These are phyloP conservation scores for Bryum argenteum DNA, from an alignment of 225 moss, liverwort and hornwort species.

Conservation along the genomic window DNA sequence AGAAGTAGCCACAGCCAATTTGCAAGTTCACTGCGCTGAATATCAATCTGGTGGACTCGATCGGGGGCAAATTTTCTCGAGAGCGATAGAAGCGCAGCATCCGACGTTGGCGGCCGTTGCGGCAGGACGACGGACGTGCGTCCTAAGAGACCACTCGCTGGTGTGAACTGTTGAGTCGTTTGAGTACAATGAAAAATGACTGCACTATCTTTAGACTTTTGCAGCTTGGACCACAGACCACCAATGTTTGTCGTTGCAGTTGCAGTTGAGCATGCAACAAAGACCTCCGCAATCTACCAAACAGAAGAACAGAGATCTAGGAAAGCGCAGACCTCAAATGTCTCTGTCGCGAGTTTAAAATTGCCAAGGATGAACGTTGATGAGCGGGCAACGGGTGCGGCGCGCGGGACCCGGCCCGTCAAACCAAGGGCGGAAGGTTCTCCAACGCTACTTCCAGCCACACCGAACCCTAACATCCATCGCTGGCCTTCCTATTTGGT, in stretches of 20 bases:
- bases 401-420: constrained; percentile 37
- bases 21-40: too few relatives aligned
- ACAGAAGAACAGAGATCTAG: neutral
- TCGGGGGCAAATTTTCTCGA: too few relatives aligned
- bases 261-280: constrained; percentile 24
- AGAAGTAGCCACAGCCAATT: too few relatives aligned
- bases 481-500: constrained; percentile 23
- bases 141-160: neutral
- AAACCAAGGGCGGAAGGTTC: constrained; percentile 31
- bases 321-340: neutral
- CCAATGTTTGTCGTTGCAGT: constrained; percentile 31
- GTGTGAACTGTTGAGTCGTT: constrained; percentile 17
- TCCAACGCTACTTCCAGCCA: constrained; percentile 43
- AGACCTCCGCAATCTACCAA: constrained; percentile 22
- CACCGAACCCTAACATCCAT: constrained; percentile 47
- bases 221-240: constrained; percentile 19
- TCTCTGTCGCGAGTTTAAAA: neutral
- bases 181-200: neutral
- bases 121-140: too few relatives aligned
- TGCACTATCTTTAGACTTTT: constrained; percentile 10
- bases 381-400: constrained; percentile 35
- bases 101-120: constrained; percentile 33
- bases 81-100: constrained; percentile 1
- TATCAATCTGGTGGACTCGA: too few relatives aligned
- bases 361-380: constrained; percentile 12